Conservation (phyloP, 371 early-diverging fungal species). For the Aphelidium insulamus region DNA sequence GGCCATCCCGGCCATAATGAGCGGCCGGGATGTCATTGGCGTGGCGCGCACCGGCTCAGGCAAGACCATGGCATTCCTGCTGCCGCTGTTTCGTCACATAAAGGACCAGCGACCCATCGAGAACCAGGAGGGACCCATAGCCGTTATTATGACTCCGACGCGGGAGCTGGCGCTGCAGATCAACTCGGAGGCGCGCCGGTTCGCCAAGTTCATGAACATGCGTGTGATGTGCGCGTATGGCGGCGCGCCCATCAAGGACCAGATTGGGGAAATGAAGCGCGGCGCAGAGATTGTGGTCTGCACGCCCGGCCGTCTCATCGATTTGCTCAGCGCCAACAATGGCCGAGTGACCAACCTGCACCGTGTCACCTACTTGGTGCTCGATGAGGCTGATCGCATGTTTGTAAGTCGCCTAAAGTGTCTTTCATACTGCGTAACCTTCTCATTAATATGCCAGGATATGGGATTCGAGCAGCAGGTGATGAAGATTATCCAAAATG, state of each 20-base stretch:
- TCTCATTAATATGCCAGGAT: too few species aligned
- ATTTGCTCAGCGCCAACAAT: conserved; percentile 84
- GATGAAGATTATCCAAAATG: conserved; percentile 84
- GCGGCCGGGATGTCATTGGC: conserved; percentile 92
- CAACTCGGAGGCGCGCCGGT: conserved; percentile 70
- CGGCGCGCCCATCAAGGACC: conserved; percentile 91
- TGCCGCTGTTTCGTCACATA: conserved; percentile 93
- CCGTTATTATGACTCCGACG: conserved; percentile 95
- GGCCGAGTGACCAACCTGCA: conserved; percentile 85
- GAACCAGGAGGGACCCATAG: conserved; percentile 77
- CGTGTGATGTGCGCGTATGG: conserved; percentile 91
- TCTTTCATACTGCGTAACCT: conserved; percentile 12
- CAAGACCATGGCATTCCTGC: conserved; percentile 85
- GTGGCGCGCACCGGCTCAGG: conserved; percentile 99
- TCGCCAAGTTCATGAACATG: conserved; percentile 53
- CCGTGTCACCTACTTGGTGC: conserved; percentile 87
- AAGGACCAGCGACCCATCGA: conserved; percentile 77
- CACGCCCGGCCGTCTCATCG: conserved; percentile 99
- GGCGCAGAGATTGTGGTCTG: conserved; percentile 97
- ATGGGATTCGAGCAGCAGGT: conserved; percentile 97
- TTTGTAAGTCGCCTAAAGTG: too few species aligned
- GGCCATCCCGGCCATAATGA: conserved; percentile 91
- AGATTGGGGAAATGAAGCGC: conserved; percentile 90
- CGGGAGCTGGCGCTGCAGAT: conserved; percentile 98
- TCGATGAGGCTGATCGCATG: conserved; percentile 97